Evolutionary conservation across 148 eudicot species (phyloP).

Genomic region (Gaultheria prostrata): DNA sequence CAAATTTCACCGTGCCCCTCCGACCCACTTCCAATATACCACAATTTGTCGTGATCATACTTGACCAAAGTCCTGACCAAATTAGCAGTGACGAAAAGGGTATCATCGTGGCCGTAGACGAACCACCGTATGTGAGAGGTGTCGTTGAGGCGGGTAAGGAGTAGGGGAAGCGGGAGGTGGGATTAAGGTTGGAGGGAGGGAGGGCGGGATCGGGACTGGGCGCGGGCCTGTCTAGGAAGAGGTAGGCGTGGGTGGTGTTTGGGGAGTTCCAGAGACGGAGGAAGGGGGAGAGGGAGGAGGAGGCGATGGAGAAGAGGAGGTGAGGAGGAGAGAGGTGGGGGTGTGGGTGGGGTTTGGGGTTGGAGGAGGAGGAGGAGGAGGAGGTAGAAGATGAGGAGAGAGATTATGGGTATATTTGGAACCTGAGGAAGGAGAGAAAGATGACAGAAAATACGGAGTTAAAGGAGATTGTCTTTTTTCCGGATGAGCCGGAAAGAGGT

Average conservation of each 20-base stretch:
- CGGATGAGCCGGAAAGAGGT: too few species aligned
- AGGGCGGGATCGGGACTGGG: neutral
- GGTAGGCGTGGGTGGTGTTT: neutral
- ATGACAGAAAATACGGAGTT: too few species aligned
- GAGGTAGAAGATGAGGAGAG: too few species aligned
- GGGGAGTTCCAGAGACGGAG: neutral
- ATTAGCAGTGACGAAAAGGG: slow-evolving; percentile 52
- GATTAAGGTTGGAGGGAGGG: neutral
- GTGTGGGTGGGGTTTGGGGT: neutral
- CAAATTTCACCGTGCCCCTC: slow-evolving; percentile 52
- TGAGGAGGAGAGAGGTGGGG: neutral
- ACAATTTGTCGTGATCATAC: slow-evolving; percentile 54
- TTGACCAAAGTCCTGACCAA: slow-evolving; percentile 37
- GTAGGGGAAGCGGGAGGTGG: slow-evolving; percentile 32
- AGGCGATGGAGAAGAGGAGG: slow-evolving; percentile 42
- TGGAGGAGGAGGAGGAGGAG: too few species aligned
- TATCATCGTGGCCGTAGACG: slow-evolving; percentile 72
- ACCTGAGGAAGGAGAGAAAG: too few species aligned
- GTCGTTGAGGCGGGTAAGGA: slow-evolving; percentile 22
- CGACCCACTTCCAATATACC: slow-evolving; percentile 54
- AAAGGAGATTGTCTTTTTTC: too few species aligned
- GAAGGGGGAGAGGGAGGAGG: neutral
- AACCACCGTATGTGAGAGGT: slow-evolving; percentile 45
- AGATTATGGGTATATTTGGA: too few species aligned
- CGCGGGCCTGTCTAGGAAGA: neutral